Evolutionary conservation across 2,329 filamentous ascomycete genomes (phyloP).

Genomic region (Fusarium paranaense): DNA sequence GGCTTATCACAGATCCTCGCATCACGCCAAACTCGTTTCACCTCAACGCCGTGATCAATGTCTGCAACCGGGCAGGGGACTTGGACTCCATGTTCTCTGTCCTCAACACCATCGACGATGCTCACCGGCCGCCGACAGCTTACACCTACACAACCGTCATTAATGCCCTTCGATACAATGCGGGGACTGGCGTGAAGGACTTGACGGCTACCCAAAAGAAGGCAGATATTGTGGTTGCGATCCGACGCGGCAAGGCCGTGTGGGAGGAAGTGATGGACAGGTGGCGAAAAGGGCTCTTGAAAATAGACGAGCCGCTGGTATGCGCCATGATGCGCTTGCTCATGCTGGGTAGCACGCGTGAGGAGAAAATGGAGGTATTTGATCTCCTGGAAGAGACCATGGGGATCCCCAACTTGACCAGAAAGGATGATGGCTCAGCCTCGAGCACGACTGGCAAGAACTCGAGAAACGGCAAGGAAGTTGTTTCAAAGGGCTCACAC

Average conservation of each 20-base stretch:
- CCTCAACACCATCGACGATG: slow-evolving; percentile 76
- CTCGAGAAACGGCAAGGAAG: slow-evolving; percentile 10
- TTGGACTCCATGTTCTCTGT: slow-evolving; percentile 85
- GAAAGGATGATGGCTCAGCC: slow-evolving; percentile 21
- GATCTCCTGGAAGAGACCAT: slow-evolving; percentile 85
- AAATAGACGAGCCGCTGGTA: slow-evolving; percentile 83
- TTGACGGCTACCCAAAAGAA: slow-evolving; percentile 47
- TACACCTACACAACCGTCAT: slow-evolving; percentile 86
- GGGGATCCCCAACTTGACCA: slow-evolving; percentile 71
- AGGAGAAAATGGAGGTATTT: slow-evolving; percentile 78
- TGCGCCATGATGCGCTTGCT: slow-evolving; percentile 84
- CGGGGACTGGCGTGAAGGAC: slow-evolving; percentile 40
- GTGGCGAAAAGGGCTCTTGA: slow-evolving; percentile 78
- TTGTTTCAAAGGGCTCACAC: slow-evolving; percentile 43
- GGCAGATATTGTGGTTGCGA: slow-evolving; percentile 55
- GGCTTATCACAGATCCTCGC: slow-evolving; percentile 72
- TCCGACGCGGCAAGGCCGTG: slow-evolving; percentile 77
- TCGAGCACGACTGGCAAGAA: slow-evolving; percentile 12
- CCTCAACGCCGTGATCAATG: slow-evolving; percentile 86
- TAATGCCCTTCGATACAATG: slow-evolving; percentile 72
- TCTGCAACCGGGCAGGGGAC: slow-evolving; percentile 80
- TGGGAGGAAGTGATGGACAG: slow-evolving; percentile 85
- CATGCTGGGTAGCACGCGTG: slow-evolving; percentile 67
- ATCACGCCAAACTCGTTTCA: slow-evolving; percentile 83
- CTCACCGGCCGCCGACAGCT: slow-evolving; percentile 71